Conservation (phyloP, 2,329 filamentous ascomycete species). For the Aspergillus sergii region DNA sequence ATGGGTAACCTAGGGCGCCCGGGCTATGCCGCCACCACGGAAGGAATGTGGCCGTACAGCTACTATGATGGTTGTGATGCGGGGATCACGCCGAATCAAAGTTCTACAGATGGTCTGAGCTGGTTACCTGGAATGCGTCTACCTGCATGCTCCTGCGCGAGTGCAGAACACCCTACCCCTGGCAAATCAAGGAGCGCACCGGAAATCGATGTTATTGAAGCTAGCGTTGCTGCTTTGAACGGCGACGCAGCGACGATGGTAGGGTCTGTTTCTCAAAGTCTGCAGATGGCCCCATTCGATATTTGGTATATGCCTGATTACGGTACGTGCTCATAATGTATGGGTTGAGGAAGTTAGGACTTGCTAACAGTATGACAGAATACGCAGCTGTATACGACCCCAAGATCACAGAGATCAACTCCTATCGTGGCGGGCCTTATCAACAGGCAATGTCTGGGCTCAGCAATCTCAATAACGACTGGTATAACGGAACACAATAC, state of each 20-base stretch:
- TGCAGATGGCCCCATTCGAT: conserved; percentile 71
- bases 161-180: conserved; percentile 66
- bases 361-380: conserved; percentile 37
- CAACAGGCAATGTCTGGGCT: conserved; percentile 66
- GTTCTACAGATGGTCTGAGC: conserved; percentile 66
- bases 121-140: conserved; percentile 70
- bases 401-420: conserved; percentile 59
- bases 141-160: conserved; percentile 67
- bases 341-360: neutral
- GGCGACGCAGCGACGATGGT: conserved; percentile 52
- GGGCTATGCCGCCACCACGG: conserved; percentile 69
- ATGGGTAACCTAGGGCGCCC: conserved; percentile 74
- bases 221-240: conserved; percentile 59
- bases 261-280: conserved; percentile 67
- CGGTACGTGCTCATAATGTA: conserved; percentile 32
- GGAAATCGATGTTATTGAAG: conserved; percentile 73
- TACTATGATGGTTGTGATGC: conserved; percentile 69
- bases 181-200: conserved; percentile 68
- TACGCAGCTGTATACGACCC: conserved; percentile 68
- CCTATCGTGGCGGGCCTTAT: conserved; percentile 63
- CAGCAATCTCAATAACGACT: conserved; percentile 65
- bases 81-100: conserved; percentile 73
- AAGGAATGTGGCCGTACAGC: conserved; percentile 75
- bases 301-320: conserved; percentile 69
- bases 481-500: conserved; percentile 67